Evolutionary conservation across 768 basidiomycete genomes (phyloP).

Genomic region (Gymnopilus junonius): DNA sequence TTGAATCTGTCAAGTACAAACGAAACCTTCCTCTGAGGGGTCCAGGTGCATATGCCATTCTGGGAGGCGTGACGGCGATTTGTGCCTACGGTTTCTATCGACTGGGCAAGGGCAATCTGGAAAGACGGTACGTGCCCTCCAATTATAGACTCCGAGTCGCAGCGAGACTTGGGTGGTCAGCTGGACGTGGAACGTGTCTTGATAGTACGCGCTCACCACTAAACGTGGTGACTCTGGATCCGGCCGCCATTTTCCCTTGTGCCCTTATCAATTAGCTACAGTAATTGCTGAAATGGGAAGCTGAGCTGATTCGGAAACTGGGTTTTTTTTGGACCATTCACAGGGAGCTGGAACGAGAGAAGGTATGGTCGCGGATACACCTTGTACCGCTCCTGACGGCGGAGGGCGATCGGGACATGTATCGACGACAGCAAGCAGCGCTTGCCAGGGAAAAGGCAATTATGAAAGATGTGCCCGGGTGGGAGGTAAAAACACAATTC

Average conservation of each 20-base stretch:
- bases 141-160: slow-evolving; percentile 9
- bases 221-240: slow-evolving; percentile 74
- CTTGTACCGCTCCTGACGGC: slow-evolving; percentile 90
- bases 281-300: slow-evolving; percentile 38
- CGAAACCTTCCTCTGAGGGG: slow-evolving; percentile 92
- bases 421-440: slow-evolving; percentile 80
- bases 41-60: slow-evolving; percentile 82
- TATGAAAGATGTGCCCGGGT: slow-evolving; percentile 92
- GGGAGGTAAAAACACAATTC: slow-evolving; percentile 75
- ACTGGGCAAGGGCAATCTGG: slow-evolving; percentile 87
- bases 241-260: slow-evolving; percentile 47
- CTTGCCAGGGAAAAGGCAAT: slow-evolving; percentile 82
- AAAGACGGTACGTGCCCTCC: slow-evolving; percentile 76
- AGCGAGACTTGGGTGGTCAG: slow-evolving; percentile 43
- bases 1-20: slow-evolving; percentile 92
- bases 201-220: slow-evolving; percentile 59
- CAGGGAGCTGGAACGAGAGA: slow-evolving; percentile 94
- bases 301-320: slow-evolving; percentile 43
- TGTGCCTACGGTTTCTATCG: slow-evolving; percentile 94
- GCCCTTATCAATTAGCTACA: slow-evolving; percentile 49
- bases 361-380: slow-evolving; percentile 94
- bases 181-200: slow-evolving; percentile 72
- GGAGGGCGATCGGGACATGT: slow-evolving; percentile 90
- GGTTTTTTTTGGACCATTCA: slow-evolving; percentile 19
- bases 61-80: slow-evolving; percentile 83